Evolutionary conservation across 352 stramenopile genomes (phyloP), one percentile per base, ranked within the genome.

Genomic region (Pythium insidiosum): DNA sequence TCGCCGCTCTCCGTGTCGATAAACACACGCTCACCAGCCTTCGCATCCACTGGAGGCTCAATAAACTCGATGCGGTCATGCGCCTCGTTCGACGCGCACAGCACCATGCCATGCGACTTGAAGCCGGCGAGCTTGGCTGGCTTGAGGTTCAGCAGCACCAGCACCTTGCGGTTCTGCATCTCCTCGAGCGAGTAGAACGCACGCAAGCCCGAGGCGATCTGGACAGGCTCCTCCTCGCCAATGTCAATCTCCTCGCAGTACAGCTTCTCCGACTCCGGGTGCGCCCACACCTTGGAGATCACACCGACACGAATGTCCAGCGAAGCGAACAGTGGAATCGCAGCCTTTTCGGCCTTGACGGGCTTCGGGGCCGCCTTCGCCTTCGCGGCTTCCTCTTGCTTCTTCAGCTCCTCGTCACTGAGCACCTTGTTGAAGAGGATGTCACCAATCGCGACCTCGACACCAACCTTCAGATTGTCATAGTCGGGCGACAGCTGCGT

Each of bases 201-300:
- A 39, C 91, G 73, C 43, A 99, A 66, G 19, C 96, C 97, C 24
- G 91, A 98, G 20, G 82, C 95, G 49, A 99, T 97, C 48, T 84
- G 75, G 50, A 97, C 92, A 19, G 96, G 93, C 47, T 82, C 74
- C 9, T 87, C 79, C 48, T 95, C 94, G 18, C 96, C 97, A 23
- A 99, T 73, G 62, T 99, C 95, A 36, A 99, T 98, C 69, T 99
- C 96, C 68, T 99, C 96, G 56, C 96, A 99, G 63, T 93, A 99
- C 1, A 99, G 77, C 61, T 98, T 98, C 33, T 94, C 82, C 56
- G 74, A 88, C 41, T 92, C 80, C 11, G 79, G 79, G 55, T 94
- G 82, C 41, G 79, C 71, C 82, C 82, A 94, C 7, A 73, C 80
- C 53, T 88, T 88, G 26, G 63, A 67, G 60, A 94, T 81, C 30